Evolutionary conservation across 1,284 basidiomycete genomes (phyloP).

Genomic region (Fomitopsis palustris): DNA sequence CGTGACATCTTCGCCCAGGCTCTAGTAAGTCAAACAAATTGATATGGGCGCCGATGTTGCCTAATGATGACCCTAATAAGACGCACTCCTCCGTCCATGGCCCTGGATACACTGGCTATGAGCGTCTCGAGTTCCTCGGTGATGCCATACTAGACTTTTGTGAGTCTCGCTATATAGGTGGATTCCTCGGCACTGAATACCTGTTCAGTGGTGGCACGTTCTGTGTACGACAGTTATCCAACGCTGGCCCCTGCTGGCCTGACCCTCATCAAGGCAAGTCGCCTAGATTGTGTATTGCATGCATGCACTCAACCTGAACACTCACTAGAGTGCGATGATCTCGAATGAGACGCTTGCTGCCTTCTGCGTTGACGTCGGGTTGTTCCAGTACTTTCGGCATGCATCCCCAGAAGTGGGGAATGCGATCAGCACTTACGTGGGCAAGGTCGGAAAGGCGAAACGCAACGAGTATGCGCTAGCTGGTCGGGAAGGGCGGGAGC

Average conservation of each 20-base stretch:
- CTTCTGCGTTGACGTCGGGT: slow-evolving; percentile 61
- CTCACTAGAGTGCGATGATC: slow-evolving; percentile 70
- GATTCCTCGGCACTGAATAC: not conserved
- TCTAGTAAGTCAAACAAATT: slow-evolving; percentile 45
- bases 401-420: slow-evolving; percentile 48
- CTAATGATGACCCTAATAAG: slow-evolving; percentile 30
- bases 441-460: slow-evolving; percentile 43
- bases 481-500: slow-evolving; percentile 41
- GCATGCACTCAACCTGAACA: not conserved
- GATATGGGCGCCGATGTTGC: not conserved
- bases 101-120: slow-evolving; percentile 54
- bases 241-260: slow-evolving; percentile 66
- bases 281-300: not conserved
- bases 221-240: slow-evolving; percentile 62
- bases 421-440: slow-evolving; percentile 52
- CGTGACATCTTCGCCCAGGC: slow-evolving; percentile 68
- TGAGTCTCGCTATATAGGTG: slow-evolving; percentile 30
- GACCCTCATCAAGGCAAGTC: slow-evolving; percentile 67
- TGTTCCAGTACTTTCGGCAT: slow-evolving; percentile 59
- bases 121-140: slow-evolving; percentile 78
- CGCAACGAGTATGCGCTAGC: slow-evolving; percentile 47
- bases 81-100: slow-evolving; percentile 60
- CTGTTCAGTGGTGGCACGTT: slow-evolving; percentile 62
- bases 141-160: slow-evolving; percentile 80
- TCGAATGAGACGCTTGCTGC: slow-evolving; percentile 73